A percentile compares a stretch with the other conserved stretches of the same genome.
phyloP scores from a whole-genome alignment of 495 filamentous ascomycete species.

The Friedmanniomyces endolithicus region DNA sequence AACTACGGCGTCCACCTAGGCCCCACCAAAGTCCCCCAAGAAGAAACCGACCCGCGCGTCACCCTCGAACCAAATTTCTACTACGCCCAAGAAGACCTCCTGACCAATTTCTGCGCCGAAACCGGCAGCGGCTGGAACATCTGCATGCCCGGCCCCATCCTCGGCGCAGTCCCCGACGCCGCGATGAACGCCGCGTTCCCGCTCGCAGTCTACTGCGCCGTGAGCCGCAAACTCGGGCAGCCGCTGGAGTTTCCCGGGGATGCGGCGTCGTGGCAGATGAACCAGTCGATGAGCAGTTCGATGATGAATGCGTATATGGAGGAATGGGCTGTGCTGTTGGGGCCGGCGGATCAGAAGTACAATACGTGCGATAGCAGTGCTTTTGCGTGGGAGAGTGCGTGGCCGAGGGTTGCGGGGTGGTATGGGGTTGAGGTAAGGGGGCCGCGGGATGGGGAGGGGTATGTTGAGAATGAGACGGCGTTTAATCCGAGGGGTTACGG shows the following conservation, averaged over 20 bases:
- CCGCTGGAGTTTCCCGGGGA: slow-evolving; percentile 35
- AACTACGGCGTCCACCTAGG: slow-evolving; percentile 35
- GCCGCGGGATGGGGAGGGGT: slow-evolving; percentile 21
- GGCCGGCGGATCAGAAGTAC: slow-evolving; percentile 17
- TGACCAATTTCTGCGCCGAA: slow-evolving; percentile 29
- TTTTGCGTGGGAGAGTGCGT: slow-evolving; percentile 38
- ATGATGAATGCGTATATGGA: slow-evolving; percentile 37
- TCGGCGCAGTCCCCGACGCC: slow-evolving; percentile 39
- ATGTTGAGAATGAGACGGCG: slow-evolving; percentile 14
- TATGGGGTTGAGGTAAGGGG: slow-evolving; percentile 29
- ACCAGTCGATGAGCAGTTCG: slow-evolving; percentile 31
- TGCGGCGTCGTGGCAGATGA: slow-evolving; percentile 33
- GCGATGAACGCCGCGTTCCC: slow-evolving; percentile 40
- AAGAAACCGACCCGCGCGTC: slow-evolving; percentile 35
- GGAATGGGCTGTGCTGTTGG: slow-evolving; percentile 39
- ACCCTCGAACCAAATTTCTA: slow-evolving; percentile 39
- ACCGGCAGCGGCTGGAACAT: slow-evolving; percentile 17
- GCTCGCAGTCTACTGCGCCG: slow-evolving; percentile 37
- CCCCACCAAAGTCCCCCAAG: slow-evolving; percentile 32
- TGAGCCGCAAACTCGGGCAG: slow-evolving; percentile 30
- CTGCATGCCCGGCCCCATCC: slow-evolving; percentile 34
- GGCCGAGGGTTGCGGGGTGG: slow-evolving; percentile 36
- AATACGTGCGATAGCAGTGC: slow-evolving; percentile 36
- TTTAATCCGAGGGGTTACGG: slow-evolving; percentile 19
- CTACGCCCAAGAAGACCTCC: slow-evolving; percentile 40